Conservation (phyloP, 2,329 filamentous ascomycete species). For the Colletotrichum echinochloae region DNA sequence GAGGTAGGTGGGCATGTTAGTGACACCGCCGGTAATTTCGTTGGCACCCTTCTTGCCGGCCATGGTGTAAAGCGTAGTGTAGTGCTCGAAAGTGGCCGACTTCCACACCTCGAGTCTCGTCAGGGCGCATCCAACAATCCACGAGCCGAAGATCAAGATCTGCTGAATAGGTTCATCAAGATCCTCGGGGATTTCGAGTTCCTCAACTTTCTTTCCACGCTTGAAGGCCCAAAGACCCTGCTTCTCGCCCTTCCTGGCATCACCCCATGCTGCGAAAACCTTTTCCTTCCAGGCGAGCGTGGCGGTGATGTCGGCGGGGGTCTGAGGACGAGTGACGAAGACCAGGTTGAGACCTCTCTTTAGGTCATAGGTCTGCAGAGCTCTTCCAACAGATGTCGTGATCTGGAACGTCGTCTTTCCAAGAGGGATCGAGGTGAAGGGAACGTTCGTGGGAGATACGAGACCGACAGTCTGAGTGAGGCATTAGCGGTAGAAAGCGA, state of each 20-base stretch:
- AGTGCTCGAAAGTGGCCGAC: slow-evolving; percentile 83
- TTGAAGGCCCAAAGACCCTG: slow-evolving; percentile 92
- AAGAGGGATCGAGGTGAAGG: slow-evolving; percentile 88
- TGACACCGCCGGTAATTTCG: slow-evolving; percentile 81
- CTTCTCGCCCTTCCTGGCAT: slow-evolving; percentile 59
- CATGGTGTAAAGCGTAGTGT: slow-evolving; percentile 81
- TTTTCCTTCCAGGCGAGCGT: slow-evolving; percentile 88
- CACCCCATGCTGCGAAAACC: slow-evolving; percentile 91
- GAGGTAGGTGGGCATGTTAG: slow-evolving; percentile 91
- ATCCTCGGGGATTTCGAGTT: slow-evolving; percentile 76
- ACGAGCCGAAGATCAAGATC: slow-evolving; percentile 87
- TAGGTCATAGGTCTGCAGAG: slow-evolving; percentile 95
- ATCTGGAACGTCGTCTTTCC: slow-evolving; percentile 98
- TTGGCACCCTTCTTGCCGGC: slow-evolving; percentile 69
- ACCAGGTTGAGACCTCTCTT: slow-evolving; percentile 90
- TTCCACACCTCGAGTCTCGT: slow-evolving; percentile 93
- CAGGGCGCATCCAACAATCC: slow-evolving; percentile 84
- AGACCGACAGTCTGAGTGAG: slow-evolving; percentile 82
- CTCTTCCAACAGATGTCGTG: slow-evolving; percentile 91
- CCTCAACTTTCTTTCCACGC: slow-evolving; percentile 84
- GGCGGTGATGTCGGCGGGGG: slow-evolving; percentile 86
- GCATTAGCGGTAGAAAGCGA: slow-evolving; percentile 1
- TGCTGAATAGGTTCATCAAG: slow-evolving; percentile 79
- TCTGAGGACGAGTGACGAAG: slow-evolving; percentile 93
- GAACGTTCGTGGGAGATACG: slow-evolving; percentile 89